These are phyloP conservation scores for Xylaria flabelliformis DNA, from an alignment of 495 filamentous ascomycete species.

Conservation along the genomic window DNA sequence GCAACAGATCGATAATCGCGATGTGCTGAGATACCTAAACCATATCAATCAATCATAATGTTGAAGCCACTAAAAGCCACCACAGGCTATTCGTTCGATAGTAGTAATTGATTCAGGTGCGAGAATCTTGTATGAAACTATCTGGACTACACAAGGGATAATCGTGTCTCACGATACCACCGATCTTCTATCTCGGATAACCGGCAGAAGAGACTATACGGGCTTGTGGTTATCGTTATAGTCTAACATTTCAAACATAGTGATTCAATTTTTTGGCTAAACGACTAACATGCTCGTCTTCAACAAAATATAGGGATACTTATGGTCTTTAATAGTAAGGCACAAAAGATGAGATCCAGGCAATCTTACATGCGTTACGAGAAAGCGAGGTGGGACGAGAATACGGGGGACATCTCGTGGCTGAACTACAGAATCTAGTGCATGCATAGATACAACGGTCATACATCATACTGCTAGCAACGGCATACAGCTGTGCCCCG, in stretches of 20 bases:
- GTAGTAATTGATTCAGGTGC: not conserved
- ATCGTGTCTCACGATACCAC: conserved; percentile 2
- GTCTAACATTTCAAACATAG: not conserved
- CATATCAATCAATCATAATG: not conserved
- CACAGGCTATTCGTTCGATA: not conserved
- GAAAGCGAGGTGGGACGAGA: not conserved
- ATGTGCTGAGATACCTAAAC: conserved; percentile 1
- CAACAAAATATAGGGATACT: not conserved
- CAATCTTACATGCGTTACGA: not conserved
- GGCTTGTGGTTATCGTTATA: not conserved
- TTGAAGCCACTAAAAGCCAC: conserved; percentile 11
- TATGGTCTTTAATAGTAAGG: not conserved
- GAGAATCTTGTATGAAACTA: not conserved
- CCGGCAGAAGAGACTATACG: not conserved
- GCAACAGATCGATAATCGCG: conserved; percentile 3
- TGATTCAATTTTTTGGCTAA: too few relatives aligned
- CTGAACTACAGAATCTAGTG: conserved; percentile 1
- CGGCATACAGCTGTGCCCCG: conserved; percentile 13
- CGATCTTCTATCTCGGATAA: not conserved
- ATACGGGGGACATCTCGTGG: conserved; percentile 8
- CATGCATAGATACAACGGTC: conserved; percentile 15
- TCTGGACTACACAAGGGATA: not conserved
- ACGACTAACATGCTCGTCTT: not conserved
- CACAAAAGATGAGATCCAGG: not conserved
- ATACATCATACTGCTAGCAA: not conserved